These are phyloP conservation scores for Ajuga reptans DNA, from an alignment of 305 asterid species.

Conservation along the genomic window DNA sequence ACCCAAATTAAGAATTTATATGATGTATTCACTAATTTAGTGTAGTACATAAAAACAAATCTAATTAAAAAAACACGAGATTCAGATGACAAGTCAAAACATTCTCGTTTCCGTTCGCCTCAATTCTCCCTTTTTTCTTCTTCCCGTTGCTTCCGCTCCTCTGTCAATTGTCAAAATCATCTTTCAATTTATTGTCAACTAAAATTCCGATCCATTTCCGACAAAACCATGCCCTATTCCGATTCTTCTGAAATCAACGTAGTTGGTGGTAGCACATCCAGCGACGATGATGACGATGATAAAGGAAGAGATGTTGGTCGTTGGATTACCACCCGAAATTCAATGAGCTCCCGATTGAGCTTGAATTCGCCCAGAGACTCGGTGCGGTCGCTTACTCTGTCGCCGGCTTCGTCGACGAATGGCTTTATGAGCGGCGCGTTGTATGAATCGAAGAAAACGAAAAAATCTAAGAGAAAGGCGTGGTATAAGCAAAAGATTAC, in stretches of 20 bases:
- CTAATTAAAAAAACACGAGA: neutral
- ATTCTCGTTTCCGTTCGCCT: neutral
- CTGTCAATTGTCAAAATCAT: neutral
- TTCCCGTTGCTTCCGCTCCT: neutral
- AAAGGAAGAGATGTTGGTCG: conserved; percentile 5
- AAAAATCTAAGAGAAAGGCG: conserved; percentile 35
- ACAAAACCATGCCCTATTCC: conserved; percentile 18
- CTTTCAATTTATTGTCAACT: neutral
- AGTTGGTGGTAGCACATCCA: conserved; percentile 11
- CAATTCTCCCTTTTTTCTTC: neutral
- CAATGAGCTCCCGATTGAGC: conserved; percentile 35
- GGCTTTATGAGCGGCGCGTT: conserved; percentile 26
- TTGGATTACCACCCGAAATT: conserved; percentile 19
- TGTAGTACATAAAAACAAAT: neutral
- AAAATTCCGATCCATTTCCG: neutral
- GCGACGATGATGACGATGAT: conserved; percentile 21
- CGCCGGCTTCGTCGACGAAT: conserved; percentile 26
- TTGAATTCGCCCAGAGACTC: conserved; percentile 31
- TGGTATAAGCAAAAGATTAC: conserved; percentile 39
- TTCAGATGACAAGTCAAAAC: neutral
- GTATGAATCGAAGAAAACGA: conserved; percentile 30
- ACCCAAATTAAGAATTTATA: too few relatives aligned
- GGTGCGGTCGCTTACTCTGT: conserved; percentile 22
- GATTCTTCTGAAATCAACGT: conserved; percentile 20
- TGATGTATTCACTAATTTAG: too few relatives aligned